Conservation (phyloP, 129 eudicot species). For the Artemisia argyi region DNA sequence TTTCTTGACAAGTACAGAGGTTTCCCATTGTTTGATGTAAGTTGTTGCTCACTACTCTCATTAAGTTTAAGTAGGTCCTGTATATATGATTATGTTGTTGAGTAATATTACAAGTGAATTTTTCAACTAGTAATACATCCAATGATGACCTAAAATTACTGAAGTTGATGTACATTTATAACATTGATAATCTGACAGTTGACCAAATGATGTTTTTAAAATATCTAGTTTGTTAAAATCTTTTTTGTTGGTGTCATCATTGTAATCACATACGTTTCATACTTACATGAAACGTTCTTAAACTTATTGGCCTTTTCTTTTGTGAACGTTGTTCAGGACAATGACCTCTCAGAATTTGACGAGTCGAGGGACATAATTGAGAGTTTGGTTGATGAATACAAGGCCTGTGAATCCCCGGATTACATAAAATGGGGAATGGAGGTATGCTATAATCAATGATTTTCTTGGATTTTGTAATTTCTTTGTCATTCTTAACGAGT, state of each 20-base stretch:
- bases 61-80: not conserved
- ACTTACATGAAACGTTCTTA: not conserved
- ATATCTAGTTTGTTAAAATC: no score
- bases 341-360: constrained; percentile 93
- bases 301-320: not conserved
- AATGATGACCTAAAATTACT: no score
- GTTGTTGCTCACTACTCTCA: constrained; percentile 29
- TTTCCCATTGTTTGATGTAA: constrained; percentile 91
- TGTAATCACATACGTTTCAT: constrained; percentile 14
- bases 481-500: not conserved
- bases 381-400: constrained; percentile 95
- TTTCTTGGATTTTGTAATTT: not conserved
- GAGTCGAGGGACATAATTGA: constrained; percentile 96
- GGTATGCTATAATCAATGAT: constrained; percentile 42
- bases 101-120: not conserved
- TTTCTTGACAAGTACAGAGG: constrained; percentile 94
- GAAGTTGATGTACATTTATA: not conserved
- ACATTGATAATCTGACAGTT: not conserved
- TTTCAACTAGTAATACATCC: not conserved
- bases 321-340: constrained; percentile 59
- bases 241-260: not conserved
- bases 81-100: not conserved
- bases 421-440: constrained; percentile 99
- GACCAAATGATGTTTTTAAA: not conserved
- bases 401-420: constrained; percentile 98